Percentiles rank a stretch among this genome's conserved stretches.
phyloP scores from a whole-genome alignment of 306 rosid genomes.

The Trichosanthes cucumerina region DNA sequence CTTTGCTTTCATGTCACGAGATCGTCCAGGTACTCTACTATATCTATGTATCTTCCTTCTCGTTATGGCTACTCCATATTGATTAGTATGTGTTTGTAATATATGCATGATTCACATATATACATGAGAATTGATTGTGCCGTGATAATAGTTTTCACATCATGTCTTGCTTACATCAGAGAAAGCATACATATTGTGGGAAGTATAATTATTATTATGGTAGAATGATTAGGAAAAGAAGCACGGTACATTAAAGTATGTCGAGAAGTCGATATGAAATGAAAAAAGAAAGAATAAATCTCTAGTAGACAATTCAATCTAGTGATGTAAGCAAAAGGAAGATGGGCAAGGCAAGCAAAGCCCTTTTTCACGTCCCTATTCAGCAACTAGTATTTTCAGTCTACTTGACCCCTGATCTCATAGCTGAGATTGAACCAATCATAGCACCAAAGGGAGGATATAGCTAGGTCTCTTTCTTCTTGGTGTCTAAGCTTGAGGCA shows the following conservation, averaged over 20 bases:
- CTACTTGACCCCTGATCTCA: background rate
- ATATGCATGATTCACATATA: conserved; percentile 1
- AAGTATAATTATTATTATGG: background rate
- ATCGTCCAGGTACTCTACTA: conserved; percentile 3
- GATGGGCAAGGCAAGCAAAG: conserved; percentile 9
- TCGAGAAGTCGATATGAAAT: background rate
- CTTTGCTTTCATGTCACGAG: conserved; percentile 9
- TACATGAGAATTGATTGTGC: background rate
- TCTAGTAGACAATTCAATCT: conserved; percentile 7
- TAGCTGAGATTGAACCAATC: background rate
- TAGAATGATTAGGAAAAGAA: conserved; percentile 10
- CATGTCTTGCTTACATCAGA: conserved; percentile 11
- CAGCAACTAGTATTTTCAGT: background rate
- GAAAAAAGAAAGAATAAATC: background rate
- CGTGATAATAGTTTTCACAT: conserved; percentile 3
- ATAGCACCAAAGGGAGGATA: background rate
- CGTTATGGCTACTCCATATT: background rate
- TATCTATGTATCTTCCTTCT: background rate
- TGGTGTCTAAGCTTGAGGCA: background rate
- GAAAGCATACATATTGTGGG: conserved; percentile 9
- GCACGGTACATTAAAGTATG: background rate
- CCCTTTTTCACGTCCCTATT: background rate
- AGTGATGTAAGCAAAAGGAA: conserved; percentile 6
- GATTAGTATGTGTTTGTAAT: background rate
- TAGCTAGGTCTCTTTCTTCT: conserved; percentile 1